Evolutionary conservation across 257 asterid genomes (phyloP).

Genomic region (Solanum lycopersicoides): DNA sequence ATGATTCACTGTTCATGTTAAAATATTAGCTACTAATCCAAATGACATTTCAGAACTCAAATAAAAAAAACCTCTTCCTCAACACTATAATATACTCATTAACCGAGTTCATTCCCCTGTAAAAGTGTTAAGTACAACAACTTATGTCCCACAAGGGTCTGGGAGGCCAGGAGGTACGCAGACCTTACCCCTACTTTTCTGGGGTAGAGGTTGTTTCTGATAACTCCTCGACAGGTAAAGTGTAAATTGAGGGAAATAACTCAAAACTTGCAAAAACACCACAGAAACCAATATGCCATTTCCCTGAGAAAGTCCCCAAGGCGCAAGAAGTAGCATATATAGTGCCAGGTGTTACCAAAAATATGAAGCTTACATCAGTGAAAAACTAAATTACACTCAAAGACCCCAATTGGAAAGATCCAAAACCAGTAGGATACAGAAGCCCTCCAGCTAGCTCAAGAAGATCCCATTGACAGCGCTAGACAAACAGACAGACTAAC

Average conservation of each 20-base stretch:
- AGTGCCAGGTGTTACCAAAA: neutral
- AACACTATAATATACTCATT: neutral
- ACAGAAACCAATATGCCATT: neutral
- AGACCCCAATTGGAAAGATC: neutral
- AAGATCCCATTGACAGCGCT: neutral
- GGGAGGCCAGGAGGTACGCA: neutral
- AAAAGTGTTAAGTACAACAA: neutral
- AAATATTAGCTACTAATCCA: neutral
- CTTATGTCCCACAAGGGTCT: neutral
- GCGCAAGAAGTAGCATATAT: neutral
- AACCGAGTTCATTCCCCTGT: neutral
- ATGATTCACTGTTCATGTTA: neutral
- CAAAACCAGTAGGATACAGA: neutral
- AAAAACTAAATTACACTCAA: neutral
- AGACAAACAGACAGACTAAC: neutral
- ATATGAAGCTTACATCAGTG: neutral
- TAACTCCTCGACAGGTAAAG: neutral
- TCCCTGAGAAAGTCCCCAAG: neutral
- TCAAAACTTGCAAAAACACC: neutral
- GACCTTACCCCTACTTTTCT: neutral
- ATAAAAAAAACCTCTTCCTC: neutral
- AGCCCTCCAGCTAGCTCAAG: neutral
- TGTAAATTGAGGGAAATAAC: neutral
- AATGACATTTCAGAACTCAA: neutral
- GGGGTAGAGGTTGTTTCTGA: neutral